These are phyloP conservation scores for Corylus avellana DNA, from an alignment of 306 rosid species.

Conservation along the genomic window DNA sequence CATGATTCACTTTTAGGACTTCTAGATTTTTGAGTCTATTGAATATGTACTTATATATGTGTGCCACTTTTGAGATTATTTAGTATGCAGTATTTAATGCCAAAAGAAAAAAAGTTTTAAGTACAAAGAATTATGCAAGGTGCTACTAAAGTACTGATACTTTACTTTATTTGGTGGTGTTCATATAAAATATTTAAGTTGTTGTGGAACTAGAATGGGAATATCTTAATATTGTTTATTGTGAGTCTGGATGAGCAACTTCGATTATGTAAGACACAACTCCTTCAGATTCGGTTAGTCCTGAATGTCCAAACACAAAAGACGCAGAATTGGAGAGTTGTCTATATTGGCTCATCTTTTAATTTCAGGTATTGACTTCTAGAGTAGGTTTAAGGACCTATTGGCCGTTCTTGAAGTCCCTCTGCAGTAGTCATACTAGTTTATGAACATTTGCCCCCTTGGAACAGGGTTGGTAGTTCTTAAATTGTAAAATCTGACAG, in stretches of 20 bases:
- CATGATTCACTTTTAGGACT: neutral
- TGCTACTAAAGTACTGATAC: neutral
- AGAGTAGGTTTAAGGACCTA: slow-evolving; percentile 1
- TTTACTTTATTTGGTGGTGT: neutral
- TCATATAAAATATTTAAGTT: neutral
- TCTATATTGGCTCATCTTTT: neutral
- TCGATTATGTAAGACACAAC: neutral
- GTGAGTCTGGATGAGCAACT: no score
- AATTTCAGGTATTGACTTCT: neutral
- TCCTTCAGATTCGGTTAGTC: neutral
- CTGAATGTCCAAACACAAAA: slow-evolving; percentile 13
- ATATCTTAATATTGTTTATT: no score
- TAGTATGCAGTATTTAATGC: neutral
- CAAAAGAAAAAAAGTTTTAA: neutral
- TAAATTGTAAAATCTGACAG: neutral
- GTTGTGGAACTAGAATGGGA: no score
- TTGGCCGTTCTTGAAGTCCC: slow-evolving; percentile 1
- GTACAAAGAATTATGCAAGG: neutral
- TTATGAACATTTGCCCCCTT: neutral
- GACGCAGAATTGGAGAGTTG: neutral
- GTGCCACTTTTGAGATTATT: no score
- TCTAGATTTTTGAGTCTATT: neutral
- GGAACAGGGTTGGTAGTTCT: neutral
- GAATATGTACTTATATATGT: no score
- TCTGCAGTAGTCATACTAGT: neutral